Conservation (phyloP, 352 stramenopile genomes). For the Phytophthora hybrid region DNA sequence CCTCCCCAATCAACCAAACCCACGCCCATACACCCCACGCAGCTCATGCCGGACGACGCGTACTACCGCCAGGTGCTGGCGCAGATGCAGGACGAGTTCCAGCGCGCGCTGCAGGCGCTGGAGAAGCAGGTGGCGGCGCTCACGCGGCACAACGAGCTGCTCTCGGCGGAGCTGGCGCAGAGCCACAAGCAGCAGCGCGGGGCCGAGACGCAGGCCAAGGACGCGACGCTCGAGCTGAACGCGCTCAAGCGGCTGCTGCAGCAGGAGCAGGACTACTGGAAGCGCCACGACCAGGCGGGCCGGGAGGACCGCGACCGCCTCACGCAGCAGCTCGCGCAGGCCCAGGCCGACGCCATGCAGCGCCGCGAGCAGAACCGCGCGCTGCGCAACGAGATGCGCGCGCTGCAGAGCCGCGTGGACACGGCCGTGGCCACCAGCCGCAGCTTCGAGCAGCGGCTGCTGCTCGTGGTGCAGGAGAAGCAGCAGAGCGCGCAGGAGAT, state of each 20-base stretch:
- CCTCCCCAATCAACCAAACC: background rate
- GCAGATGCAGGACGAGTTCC: slow-evolving; percentile 74
- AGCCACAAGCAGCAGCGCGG: slow-evolving; percentile 20
- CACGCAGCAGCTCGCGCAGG: slow-evolving; percentile 39
- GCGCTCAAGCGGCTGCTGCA: slow-evolving; percentile 51
- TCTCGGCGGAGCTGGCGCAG: slow-evolving; percentile 34
- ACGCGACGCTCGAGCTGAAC: slow-evolving; percentile 41
- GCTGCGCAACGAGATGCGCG: slow-evolving; percentile 50
- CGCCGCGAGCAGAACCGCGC: slow-evolving; percentile 46
- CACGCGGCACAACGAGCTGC: slow-evolving; percentile 60
- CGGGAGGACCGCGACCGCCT: slow-evolving; percentile 45
- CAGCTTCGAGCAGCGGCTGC: slow-evolving; percentile 63
- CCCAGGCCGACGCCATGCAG: slow-evolving; percentile 39
- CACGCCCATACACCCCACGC: background rate
- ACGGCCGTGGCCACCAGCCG: slow-evolving; percentile 51
- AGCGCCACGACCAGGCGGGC: slow-evolving; percentile 30
- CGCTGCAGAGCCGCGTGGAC: slow-evolving; percentile 61
- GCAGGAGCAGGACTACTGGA: slow-evolving; percentile 65
- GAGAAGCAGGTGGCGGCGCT: slow-evolving; percentile 66
- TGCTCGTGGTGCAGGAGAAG: slow-evolving; percentile 56
- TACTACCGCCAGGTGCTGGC: slow-evolving; percentile 62
- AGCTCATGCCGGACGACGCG: slow-evolving; percentile 33
- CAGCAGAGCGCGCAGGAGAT: slow-evolving; percentile 44
- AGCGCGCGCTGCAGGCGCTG: slow-evolving; percentile 54
- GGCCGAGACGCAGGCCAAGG: slow-evolving; percentile 34